Evolutionary conservation across 2,329 filamentous ascomycete genomes (phyloP).

Genomic region (Alternaria angustiovoidea): DNA sequence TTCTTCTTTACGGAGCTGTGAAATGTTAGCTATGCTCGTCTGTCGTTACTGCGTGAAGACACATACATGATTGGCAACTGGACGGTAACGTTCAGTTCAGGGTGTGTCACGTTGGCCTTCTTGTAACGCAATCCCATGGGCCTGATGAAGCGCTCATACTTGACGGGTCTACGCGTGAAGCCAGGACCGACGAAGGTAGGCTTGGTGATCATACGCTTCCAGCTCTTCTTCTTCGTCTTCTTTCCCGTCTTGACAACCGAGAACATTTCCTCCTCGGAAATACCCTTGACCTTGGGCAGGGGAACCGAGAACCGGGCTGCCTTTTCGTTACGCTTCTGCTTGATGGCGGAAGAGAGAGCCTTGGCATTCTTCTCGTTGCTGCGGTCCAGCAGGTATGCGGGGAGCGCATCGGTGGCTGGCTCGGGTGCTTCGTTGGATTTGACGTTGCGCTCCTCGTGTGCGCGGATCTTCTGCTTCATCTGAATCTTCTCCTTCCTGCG

Average conservation of each 20-base stretch:
- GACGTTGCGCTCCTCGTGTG: constrained; percentile 95
- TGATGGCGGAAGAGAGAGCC: constrained; percentile 84
- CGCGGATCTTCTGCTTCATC: constrained; percentile 69
- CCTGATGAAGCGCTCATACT: constrained; percentile 61
- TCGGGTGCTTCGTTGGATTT: constrained; percentile 82
- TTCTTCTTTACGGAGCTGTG: constrained; percentile 74
- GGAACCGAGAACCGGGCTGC: constrained; percentile 92
- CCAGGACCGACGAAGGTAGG: constrained; percentile 90
- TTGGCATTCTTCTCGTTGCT: constrained; percentile 72
- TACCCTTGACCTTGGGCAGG: constrained; percentile 91
- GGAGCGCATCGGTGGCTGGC: constrained; percentile 81
- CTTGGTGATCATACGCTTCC: constrained; percentile 80
- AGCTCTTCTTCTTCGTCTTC: constrained; percentile 84
- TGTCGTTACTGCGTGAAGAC: neutral
- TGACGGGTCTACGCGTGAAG: constrained; percentile 88
- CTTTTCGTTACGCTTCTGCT: constrained; percentile 90
- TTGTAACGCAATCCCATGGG: constrained; percentile 78
- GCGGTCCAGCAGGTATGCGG: constrained; percentile 94
- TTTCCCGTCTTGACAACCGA: constrained; percentile 89
- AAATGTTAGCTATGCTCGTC: neutral
- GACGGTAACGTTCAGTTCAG: constrained; percentile 84
- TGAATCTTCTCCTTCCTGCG: constrained; percentile 71
- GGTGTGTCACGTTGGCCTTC: constrained; percentile 77
- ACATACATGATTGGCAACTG: constrained; percentile 68
- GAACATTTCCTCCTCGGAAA: constrained; percentile 95